Evolutionary conservation across 2,329 filamentous ascomycete species (phyloP), one percentile per base, ranked within the genome.

Genomic region (Fusarium newnesense): DNA sequence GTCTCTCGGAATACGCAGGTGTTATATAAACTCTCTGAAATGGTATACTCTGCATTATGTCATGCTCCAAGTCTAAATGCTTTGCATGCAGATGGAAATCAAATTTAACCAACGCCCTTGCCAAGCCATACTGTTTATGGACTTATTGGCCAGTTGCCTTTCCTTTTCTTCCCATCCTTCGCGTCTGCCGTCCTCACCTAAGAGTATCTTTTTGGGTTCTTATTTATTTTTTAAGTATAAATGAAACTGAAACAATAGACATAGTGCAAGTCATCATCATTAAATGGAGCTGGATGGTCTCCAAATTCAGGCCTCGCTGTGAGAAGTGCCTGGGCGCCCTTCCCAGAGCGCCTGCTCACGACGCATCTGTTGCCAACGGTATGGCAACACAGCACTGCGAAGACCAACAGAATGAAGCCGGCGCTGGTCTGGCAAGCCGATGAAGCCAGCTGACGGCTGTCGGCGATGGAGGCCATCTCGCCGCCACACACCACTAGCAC

Each of bases 321-420:
- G 73, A 32, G 76, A 78, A 19, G 76, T 78, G 34, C 63, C 58
- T 7, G 76, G 76, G 5, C 76, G 75, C n/a, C 72, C 75, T 40
- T 67, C 75, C 70, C 61, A 75, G 49, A 67, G 54, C 5, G 73
- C 74, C 49, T 74, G 68, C 18, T 77, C 73, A 7, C 63, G 65
- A 18, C 68, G 74, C 66, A 76, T 54, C 21, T 68, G 67, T 32
- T 77, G 76, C 73, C 69, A 77, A n/a, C 75, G 77, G 32, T 78
- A 78, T 21, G 77, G 77, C 44, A 79, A 40, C 13, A 79, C 69
- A 28, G 77, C 77, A 47, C 71, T 75, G 42, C 77, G 77, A 32
- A 79, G 74, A 28, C 77, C 77, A 44, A 79, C 65, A 44, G 73
- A 76, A 34, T 75, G 67, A n/a, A 78, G 67, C 4, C 75, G 67